Base-by-base conservation (phyloP, 2,329 filamentous ascomycete genomes). In the Colletotrichum tofieldiae region DNA sequence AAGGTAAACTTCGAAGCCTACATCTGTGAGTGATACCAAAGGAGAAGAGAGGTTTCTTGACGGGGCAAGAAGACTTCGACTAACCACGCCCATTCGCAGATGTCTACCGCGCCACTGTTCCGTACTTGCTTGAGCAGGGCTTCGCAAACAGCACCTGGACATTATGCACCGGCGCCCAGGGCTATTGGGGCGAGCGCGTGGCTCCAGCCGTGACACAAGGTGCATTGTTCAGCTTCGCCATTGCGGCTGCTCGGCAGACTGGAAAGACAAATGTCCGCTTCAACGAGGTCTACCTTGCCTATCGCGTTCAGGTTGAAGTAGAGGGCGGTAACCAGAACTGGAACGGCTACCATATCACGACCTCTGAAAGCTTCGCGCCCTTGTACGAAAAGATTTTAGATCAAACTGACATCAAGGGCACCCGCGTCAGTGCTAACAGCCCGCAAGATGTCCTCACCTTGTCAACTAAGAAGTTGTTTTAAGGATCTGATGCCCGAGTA, bases 201-300 rank as follows among this genome's bases (percentile, higher is more conserved):
- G 65, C 76, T 43, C 74, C 79, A 5, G 78, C 77, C 56, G 76
- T 82, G 39, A 74, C 78, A 1, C 83, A 84, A 67, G 82, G 82
- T n/a, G 77, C 82, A 0, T 72, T 84, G 12, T 83, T 78, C 75
- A 78, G 79, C 51, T 77, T 84, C 73, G 74, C 76, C 2, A 77
- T 65, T 8, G 78, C 76, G 20, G 81, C 80, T 2, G 74, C 74
- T 20, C 77, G 74, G 16, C 81, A 81, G 18, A 77, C 77, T 39
- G 62, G 60, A 14, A 65, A 76, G 0, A 81, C 79, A 4, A 82
- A 81, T 63, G 75, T 85, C 11, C 81, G 82, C 23, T 81, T 83
- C 75, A 82, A 83, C 65, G 83, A 84, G 68, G 75, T 83, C n/a
- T 83, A 81, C 64, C 79, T 84, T 2, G 74, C 49, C 58, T 75